These are phyloP conservation scores for Sporothrix pallida DNA, from an alignment of 2,329 filamentous ascomycete genomes.

Conservation along the genomic window DNA sequence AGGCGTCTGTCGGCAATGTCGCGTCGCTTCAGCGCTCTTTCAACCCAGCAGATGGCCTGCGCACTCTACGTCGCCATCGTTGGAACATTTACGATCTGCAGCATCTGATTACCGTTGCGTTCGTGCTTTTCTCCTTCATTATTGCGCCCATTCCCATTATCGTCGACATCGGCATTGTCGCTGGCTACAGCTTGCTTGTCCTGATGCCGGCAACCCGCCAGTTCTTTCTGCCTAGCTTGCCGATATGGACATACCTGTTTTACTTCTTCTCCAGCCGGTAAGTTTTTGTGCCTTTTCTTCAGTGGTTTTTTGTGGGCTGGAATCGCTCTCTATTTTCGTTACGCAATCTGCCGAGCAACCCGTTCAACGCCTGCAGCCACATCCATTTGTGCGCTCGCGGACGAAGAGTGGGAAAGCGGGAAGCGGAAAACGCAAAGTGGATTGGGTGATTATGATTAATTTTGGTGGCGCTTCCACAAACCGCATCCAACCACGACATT, in stretches of 20 bases:
- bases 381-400: neutral
- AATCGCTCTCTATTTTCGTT: neutral
- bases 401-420: conserved; percentile 8
- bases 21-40: conserved; percentile 80
- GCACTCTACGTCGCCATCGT: conserved; percentile 74
- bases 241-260: conserved; percentile 83
- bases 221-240: conserved; percentile 86
- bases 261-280: conserved; percentile 95
- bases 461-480: neutral
- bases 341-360: conserved; percentile 22
- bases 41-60: conserved; percentile 77
- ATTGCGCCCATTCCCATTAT: conserved; percentile 82
- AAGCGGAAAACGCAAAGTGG: neutral
- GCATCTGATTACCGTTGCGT: conserved; percentile 74
- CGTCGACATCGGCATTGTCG: conserved; percentile 74
- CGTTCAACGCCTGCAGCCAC: conserved; percentile 5
- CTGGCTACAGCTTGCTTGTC: conserved; percentile 70
- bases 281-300: conserved; percentile 45
- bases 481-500: neutral
- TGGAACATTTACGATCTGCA: conserved; percentile 87
- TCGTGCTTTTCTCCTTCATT: conserved; percentile 81
- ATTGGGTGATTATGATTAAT: neutral
- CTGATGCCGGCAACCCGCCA: conserved; percentile 85
- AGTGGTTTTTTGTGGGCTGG: neutral
- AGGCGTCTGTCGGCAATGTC: conserved; percentile 60